Percentiles rank a stretch among this genome's conserved stretches.
These are phyloP conservation scores for Asterochloris erici DNA, from an alignment of 139 green algal species.

Conservation along the genomic window DNA sequence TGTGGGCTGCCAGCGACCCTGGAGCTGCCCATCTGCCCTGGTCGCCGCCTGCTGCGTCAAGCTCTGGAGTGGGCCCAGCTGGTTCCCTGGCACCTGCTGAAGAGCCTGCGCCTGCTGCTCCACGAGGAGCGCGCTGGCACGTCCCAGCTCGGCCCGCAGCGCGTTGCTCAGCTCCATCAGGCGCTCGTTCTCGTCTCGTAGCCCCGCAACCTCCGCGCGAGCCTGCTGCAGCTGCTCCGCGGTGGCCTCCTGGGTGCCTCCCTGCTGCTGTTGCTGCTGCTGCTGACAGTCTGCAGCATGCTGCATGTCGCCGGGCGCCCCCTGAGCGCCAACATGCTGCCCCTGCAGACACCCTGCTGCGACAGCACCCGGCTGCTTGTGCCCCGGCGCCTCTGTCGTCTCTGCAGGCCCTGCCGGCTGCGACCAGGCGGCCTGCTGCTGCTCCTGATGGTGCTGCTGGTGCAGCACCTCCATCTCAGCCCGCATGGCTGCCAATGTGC, in stretches of 20 bases:
- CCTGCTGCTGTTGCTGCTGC: constrained; percentile 20
- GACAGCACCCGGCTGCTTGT: no score
- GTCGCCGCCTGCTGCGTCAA: no score
- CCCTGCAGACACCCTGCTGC: no score
- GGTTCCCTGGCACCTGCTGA: no score
- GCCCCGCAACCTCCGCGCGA: constrained; percentile 11
- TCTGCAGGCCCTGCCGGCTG: background rate
- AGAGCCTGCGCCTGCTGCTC: no score
- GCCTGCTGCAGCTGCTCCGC: constrained; percentile 10
- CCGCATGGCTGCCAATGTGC: constrained; percentile 48
- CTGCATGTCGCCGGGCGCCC: background rate
- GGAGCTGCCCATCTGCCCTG: no score
- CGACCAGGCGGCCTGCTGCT: constrained; percentile 12
- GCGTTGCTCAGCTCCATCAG: constrained; percentile 74
- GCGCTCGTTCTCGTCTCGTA: constrained; percentile 52
- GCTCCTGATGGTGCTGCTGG: constrained; percentile 27
- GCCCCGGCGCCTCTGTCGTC: no score
- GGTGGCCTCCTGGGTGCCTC: background rate
- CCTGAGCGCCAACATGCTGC: no score
- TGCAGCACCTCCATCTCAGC: constrained; percentile 56
- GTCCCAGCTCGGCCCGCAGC: constrained; percentile 39
- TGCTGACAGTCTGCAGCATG: constrained; percentile 16
- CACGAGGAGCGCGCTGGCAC: background rate
- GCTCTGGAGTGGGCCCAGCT: no score
- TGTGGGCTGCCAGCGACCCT: no score